Conservation (phyloP, 1,284 basidiomycete species). For the Agaricales sp. region DNA sequence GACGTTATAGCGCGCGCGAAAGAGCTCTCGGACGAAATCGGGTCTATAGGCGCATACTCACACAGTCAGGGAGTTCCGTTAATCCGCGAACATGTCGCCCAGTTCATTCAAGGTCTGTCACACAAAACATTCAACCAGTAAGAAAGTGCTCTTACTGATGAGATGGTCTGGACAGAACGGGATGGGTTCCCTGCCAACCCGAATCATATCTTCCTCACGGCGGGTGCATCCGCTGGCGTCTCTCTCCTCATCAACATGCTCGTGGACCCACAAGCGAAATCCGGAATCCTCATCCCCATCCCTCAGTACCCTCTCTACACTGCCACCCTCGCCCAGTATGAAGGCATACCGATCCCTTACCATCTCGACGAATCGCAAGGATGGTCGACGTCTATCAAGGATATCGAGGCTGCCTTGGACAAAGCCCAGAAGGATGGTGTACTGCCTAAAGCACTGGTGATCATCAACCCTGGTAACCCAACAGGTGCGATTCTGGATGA, state of each 20-base stretch:
- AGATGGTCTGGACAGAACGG: constrained; percentile 45
- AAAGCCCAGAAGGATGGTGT: constrained; percentile 59
- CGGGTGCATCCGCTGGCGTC: constrained; percentile 89
- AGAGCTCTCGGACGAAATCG: constrained; percentile 78
- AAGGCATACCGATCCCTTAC: constrained; percentile 81
- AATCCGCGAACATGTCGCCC: constrained; percentile 83
- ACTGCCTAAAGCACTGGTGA: constrained; percentile 73
- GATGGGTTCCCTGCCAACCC: constrained; percentile 84
- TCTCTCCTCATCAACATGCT: constrained; percentile 81
- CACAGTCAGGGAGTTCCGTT: constrained; percentile 90
- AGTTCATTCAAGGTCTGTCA: constrained; percentile 75
- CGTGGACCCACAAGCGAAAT: constrained; percentile 47
- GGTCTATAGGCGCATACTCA: constrained; percentile 92
- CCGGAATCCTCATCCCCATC: constrained; percentile 90
- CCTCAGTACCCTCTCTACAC: constrained; percentile 98
- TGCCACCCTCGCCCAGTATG: constrained; percentile 82
- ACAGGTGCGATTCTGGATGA: constrained; percentile 78
- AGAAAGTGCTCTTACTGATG: background rate
- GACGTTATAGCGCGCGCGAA: constrained; percentile 83
- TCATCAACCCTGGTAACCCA: constrained; percentile 96
- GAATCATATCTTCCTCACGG: constrained; percentile 87
- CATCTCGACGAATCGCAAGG: constrained; percentile 75
- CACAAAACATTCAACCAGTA: background rate
- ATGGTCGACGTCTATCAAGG: constrained; percentile 78
- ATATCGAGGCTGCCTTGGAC: constrained; percentile 61